phyloP scores from a whole-genome alignment of 305 asterid genomes.

The Rubia peregrina region DNA sequence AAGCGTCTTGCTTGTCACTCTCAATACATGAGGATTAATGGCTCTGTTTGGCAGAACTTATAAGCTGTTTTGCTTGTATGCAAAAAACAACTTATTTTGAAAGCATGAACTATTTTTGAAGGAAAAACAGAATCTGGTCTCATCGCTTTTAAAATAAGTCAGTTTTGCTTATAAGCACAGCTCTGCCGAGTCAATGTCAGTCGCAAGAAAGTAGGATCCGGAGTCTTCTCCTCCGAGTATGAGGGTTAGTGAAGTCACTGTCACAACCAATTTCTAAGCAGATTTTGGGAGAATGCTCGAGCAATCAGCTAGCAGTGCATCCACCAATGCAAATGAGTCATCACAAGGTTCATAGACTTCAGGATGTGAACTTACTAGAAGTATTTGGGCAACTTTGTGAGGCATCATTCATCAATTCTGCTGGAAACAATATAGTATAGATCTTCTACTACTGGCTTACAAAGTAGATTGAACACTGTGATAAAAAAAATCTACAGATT shows the following conservation, averaged over 20 bases:
- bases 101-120: no score
- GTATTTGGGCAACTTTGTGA: constrained; percentile 49
- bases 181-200: no score
- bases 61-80: no score
- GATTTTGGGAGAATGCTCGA: constrained; percentile 48
- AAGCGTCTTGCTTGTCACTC: constrained; percentile 44
- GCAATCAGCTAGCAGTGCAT: constrained; percentile 70
- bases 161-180: no score
- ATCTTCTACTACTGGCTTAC: no score
- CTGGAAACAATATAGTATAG: neutral
- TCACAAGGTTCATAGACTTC: constrained; percentile 88
- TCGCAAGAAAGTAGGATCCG: constrained; percentile 6
- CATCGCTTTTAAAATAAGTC: no score
- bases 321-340: constrained; percentile 70
- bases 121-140: no score
- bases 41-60: no score
- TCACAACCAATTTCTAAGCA: constrained; percentile 87
- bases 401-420: constrained; percentile 30
- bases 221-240: constrained; percentile 29
- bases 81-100: no score
- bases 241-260: constrained; percentile 73
- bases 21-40: no score
- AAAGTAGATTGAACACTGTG: no score
- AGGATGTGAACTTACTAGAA: constrained; percentile 68
- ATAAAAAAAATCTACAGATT: no score